These are phyloP conservation scores for Myotisia sp. DNA, from an alignment of 2,329 filamentous ascomycete species.

Conservation along the genomic window DNA sequence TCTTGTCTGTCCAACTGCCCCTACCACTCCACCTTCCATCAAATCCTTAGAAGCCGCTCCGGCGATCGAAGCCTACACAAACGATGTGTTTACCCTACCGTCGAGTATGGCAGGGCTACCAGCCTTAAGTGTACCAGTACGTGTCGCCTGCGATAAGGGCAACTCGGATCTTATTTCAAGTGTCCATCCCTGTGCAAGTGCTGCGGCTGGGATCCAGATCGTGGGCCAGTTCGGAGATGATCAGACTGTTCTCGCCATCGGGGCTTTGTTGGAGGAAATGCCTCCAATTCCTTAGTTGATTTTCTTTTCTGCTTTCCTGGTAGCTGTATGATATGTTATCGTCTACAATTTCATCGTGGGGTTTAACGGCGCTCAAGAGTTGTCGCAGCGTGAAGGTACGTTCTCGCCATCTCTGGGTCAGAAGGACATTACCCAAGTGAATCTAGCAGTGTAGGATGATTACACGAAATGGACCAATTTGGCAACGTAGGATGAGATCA, in stretches of 20 bases:
- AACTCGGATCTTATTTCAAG: no score
- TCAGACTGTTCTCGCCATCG: slow-evolving; percentile 27
- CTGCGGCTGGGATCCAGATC: slow-evolving; percentile 30
- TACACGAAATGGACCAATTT: no score
- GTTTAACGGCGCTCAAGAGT: no score
- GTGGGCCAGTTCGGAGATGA: slow-evolving; percentile 37
- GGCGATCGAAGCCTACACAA: slow-evolving; percentile 66
- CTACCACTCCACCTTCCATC: slow-evolving; percentile 55
- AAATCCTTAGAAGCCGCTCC: slow-evolving; percentile 36
- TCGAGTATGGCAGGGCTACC: slow-evolving; percentile 85
- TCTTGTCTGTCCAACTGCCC: slow-evolving; percentile 73
- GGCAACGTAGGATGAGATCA: no score
- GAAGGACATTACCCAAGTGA: no score
- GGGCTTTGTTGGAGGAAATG: slow-evolving; percentile 21
- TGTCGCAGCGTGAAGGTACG: no score
- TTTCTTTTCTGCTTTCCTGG: no score
- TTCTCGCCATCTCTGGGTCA: no score
- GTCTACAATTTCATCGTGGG: no score
- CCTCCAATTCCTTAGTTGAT: no score
- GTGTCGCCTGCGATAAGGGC: slow-evolving; percentile 17
- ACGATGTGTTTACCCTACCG: slow-evolving; percentile 91
- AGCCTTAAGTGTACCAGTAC: slow-evolving; percentile 66
- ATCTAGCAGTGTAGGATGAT: no score
- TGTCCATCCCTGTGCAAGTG: slow-evolving; percentile 5
- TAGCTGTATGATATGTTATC: no score